A percentile compares a stretch with the other conserved stretches of the same genome.
Evolutionary conservation across 306 rosid genomes (phyloP).

Genomic region (Prunus campanulata): DNA sequence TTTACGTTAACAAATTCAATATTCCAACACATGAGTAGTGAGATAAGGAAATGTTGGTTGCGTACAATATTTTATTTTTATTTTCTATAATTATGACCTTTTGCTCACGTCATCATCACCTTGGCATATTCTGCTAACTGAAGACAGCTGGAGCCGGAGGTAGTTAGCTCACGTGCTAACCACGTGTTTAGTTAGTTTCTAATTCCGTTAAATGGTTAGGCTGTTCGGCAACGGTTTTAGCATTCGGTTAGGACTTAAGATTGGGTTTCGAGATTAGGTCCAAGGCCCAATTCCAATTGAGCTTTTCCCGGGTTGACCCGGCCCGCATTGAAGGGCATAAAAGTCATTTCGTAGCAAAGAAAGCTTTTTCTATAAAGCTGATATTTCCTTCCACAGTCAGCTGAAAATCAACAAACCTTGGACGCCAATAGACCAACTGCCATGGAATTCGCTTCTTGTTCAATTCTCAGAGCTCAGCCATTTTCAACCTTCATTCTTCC

Average conservation of each 20-base stretch:
- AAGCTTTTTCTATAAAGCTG: not conserved
- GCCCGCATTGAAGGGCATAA: not conserved
- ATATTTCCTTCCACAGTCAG: not conserved
- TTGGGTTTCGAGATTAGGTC: too few species aligned
- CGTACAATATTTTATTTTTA: too few species aligned
- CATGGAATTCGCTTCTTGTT: slow-evolving; percentile 44
- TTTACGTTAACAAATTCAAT: too few species aligned
- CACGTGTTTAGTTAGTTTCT: too few species aligned
- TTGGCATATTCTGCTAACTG: not conserved
- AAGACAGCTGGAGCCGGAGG: not conserved
- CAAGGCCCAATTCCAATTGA: not conserved
- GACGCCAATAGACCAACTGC: slow-evolving; percentile 6
- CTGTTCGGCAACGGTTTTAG: too few species aligned
- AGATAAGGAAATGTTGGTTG: too few species aligned
- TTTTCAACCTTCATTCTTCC: slow-evolving; percentile 18
- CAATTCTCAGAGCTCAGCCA: slow-evolving; percentile 20
- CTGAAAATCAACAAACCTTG: not conserved
- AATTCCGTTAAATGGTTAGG: too few species aligned
- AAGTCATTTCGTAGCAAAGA: not conserved
- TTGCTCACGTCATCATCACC: not conserved
- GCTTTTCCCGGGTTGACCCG: not conserved
- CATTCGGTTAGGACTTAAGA: too few species aligned
- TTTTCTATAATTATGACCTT: not conserved
- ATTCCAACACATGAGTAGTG: too few species aligned
- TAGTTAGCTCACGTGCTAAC: too few species aligned